These are phyloP conservation scores for Paramecium sonneborni DNA, from an alignment of 73 alveolate genomes.

Conservation along the genomic window DNA sequence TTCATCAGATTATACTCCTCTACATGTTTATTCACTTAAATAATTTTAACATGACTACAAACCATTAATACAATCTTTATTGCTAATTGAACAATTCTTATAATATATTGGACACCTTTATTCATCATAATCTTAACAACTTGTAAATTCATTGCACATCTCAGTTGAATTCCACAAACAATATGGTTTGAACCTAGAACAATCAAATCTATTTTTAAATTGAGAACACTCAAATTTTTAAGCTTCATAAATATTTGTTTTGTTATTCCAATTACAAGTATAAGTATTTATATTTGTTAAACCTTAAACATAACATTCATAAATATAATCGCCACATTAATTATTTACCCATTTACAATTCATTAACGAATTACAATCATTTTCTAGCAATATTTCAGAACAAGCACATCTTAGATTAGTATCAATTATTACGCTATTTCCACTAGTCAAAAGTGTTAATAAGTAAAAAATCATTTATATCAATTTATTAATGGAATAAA, in stretches of 20 bases:
- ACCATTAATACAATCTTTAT: neutral
- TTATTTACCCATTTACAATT: neutral
- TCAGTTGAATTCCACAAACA: neutral
- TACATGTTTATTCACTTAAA: neutral
- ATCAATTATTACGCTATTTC: neutral
- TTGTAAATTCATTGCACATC: neutral
- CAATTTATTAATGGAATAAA: neutral
- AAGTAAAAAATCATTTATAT: neutral
- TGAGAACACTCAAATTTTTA: neutral
- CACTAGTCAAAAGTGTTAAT: neutral
- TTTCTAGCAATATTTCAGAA: neutral
- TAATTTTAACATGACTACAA: neutral
- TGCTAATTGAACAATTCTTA: neutral
- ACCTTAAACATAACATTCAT: neutral
- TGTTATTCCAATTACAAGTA: neutral
- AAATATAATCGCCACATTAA: neutral
- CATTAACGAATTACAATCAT: neutral
- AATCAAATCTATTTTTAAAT: neutral
- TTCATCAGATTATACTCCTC: neutral
- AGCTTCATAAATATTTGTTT: neutral
- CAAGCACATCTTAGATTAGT: neutral
- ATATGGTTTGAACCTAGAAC: neutral
- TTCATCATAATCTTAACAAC: neutral
- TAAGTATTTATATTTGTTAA: neutral
- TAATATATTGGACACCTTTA: neutral